Conservation (phyloP, 176 grass and related monocot genomes). For the Bromus sterilis region DNA sequence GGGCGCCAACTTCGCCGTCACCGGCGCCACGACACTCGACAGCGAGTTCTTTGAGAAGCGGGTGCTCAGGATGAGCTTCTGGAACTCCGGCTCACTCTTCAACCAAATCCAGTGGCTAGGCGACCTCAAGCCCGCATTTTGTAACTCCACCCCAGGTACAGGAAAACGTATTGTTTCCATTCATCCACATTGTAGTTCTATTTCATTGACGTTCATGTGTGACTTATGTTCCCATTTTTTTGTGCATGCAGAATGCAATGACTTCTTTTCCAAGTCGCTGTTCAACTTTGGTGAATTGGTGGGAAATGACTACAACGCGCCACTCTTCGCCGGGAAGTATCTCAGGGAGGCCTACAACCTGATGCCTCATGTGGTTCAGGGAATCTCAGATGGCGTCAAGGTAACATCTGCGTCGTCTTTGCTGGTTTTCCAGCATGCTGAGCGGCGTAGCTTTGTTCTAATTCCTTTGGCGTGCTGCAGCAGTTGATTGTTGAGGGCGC, state of each 20-base stretch:
- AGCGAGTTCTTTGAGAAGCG: constrained; percentile 60
- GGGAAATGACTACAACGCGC: constrained; percentile 76
- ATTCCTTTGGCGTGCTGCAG: constrained; percentile 19
- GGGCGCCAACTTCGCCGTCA: constrained; percentile 87
- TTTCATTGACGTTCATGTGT: background rate
- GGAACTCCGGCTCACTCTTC: constrained; percentile 70
- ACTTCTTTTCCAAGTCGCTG: constrained; percentile 49
- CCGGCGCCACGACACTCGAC: constrained; percentile 69
- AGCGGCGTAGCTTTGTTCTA: background rate
- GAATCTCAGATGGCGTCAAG: constrained; percentile 53
- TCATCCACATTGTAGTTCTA: background rate
- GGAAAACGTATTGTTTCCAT: too few relatives aligned
- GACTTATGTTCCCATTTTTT: background rate
- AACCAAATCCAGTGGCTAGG: constrained; percentile 87
- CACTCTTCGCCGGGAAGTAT: constrained; percentile 58
- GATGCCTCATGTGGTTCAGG: constrained; percentile 62
- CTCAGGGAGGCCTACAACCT: constrained; percentile 57
- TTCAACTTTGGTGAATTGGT: constrained; percentile 76
- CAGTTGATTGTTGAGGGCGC: constrained; percentile 74
- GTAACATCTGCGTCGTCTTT: constrained; percentile 22
- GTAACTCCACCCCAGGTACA: constrained; percentile 44
- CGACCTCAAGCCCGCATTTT: constrained; percentile 63
- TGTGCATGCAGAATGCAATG: constrained; percentile 59
- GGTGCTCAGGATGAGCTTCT: constrained; percentile 50
- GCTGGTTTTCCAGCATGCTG: background rate